Percentiles rank a stretch among this genome's conserved stretches.
These are phyloP conservation scores for Lycium barbarum DNA, from an alignment of 257 asterid genomes.

Conservation along the genomic window DNA sequence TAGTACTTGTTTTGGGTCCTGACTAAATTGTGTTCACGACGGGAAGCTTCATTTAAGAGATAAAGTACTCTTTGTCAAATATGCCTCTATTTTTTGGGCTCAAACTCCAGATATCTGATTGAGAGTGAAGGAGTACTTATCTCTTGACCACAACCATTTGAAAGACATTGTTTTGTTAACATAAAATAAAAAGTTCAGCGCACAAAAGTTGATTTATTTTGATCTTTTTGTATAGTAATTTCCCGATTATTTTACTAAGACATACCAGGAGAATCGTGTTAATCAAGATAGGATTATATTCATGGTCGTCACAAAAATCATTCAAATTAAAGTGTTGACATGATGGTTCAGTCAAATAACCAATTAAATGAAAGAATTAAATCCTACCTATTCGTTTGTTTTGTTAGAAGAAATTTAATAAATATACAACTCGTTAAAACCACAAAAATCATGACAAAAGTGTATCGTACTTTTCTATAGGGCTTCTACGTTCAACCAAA, in stretches of 20 bases:
- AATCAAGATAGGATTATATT: not conserved
- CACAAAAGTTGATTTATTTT: not conserved
- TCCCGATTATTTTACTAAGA: no score
- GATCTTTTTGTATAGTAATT: no score
- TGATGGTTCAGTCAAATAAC: no score
- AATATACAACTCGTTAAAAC: not conserved
- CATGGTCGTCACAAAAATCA: no score
- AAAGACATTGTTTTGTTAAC: not conserved
- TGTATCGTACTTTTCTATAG: not conserved
- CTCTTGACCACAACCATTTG: not conserved
- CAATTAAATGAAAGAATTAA: not conserved
- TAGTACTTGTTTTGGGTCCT: no score
- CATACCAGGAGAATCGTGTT: no score
- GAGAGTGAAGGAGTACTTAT: not conserved
- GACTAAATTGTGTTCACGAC: no score
- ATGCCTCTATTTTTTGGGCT: not conserved
- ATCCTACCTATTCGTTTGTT: not conserved
- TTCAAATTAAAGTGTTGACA: no score
- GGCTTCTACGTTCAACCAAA: no score
- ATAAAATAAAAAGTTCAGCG: not conserved
- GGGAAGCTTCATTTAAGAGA: no score
- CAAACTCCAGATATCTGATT: not conserved
- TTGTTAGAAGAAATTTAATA: not conserved
- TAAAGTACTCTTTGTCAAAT: no score
- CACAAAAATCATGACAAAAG: not conserved